Conservation (phyloP, 2,329 filamentous ascomycete genomes). For the Teratosphaeria epicoccoides region DNA sequence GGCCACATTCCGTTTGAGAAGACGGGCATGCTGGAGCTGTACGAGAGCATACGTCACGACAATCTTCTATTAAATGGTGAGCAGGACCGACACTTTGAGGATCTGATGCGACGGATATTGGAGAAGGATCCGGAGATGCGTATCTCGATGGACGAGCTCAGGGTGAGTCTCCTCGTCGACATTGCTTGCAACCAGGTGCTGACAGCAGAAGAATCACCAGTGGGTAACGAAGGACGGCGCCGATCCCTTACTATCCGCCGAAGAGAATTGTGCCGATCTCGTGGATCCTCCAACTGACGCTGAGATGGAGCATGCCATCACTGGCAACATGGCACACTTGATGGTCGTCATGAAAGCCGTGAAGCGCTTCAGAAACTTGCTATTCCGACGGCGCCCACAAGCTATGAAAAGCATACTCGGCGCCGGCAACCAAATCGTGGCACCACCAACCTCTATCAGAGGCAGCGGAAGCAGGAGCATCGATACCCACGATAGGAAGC, state of each 20-base stretch:
- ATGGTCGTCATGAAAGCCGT: slow-evolving; percentile 88
- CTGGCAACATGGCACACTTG: slow-evolving; percentile 75
- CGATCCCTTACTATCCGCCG: slow-evolving; percentile 66
- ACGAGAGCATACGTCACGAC: slow-evolving; percentile 73
- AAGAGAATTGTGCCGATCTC: slow-evolving; percentile 75
- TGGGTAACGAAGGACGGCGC: slow-evolving; percentile 80
- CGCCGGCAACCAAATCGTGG: slow-evolving; percentile 46
- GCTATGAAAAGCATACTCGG: slow-evolving; percentile 51
- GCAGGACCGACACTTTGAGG: slow-evolving; percentile 56
- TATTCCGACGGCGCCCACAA: slow-evolving; percentile 45
- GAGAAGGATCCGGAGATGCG: slow-evolving; percentile 77
- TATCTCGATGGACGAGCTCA: slow-evolving; percentile 70
- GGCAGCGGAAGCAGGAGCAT: slow-evolving; percentile 26
- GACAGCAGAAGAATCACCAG: slow-evolving; percentile 58
- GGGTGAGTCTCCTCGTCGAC: slow-evolving; percentile 47
- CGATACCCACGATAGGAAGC: slow-evolving; percentile 41
- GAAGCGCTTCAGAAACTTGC: slow-evolving; percentile 69
- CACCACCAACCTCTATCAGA: slow-evolving; percentile 47
- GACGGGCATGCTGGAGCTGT: slow-evolving; percentile 70
- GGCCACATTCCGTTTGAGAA: slow-evolving; percentile 80
- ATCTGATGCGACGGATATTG: slow-evolving; percentile 63
- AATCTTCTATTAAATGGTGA: slow-evolving; percentile 51
- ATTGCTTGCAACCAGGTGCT: slow-evolving; percentile 6
- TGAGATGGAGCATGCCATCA: slow-evolving; percentile 85
- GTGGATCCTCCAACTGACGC: slow-evolving; percentile 79